These are phyloP conservation scores for Ananas comosus DNA, from an alignment of 176 grass and related monocot species.

Conservation along the genomic window DNA sequence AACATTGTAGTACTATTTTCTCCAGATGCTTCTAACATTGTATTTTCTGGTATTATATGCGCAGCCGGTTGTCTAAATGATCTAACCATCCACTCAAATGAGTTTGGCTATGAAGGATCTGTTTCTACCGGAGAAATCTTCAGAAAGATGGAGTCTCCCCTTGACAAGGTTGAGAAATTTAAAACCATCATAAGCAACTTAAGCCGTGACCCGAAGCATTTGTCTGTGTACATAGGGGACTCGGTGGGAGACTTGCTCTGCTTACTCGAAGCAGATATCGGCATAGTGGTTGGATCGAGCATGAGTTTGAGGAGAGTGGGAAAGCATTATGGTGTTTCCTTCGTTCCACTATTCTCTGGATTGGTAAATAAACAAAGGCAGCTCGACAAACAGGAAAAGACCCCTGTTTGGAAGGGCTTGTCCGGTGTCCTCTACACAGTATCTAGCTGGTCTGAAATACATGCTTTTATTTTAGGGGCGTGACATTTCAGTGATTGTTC, in stretches of 20 bases:
- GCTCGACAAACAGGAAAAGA: conserved; percentile 25
- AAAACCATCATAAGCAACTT: conserved; percentile 39
- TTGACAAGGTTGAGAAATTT: conserved; percentile 70
- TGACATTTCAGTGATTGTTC: conserved; percentile 44
- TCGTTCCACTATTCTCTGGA: conserved; percentile 54
- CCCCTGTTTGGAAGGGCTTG: conserved; percentile 38
- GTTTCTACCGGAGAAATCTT: conserved; percentile 80
- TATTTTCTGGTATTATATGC: conserved; percentile 14
- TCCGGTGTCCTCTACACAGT: conserved; percentile 83
- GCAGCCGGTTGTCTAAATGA: conserved; percentile 76
- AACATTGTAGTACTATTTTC: background rate
- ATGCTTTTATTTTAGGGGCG: conserved; percentile 78
- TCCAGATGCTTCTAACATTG: background rate
- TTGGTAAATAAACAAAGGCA: conserved; percentile 70
- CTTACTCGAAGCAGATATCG: conserved; percentile 86
- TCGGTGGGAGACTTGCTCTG: conserved; percentile 91
- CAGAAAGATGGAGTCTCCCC: conserved; percentile 69
- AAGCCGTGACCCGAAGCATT: conserved; percentile 8
- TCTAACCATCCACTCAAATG: conserved; percentile 82
- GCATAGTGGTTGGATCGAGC: conserved; percentile 89
- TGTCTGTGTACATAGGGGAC: conserved; percentile 84
- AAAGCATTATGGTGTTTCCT: conserved; percentile 74
- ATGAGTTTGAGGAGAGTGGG: conserved; percentile 70
- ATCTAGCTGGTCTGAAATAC: conserved; percentile 86
- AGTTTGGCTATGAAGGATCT: conserved; percentile 74